Percentiles rank a stretch among this genome's conserved stretches.
Conservation (phyloP, 2,329 filamentous ascomycete species). For the Colletotrichum euphorbiae region DNA sequence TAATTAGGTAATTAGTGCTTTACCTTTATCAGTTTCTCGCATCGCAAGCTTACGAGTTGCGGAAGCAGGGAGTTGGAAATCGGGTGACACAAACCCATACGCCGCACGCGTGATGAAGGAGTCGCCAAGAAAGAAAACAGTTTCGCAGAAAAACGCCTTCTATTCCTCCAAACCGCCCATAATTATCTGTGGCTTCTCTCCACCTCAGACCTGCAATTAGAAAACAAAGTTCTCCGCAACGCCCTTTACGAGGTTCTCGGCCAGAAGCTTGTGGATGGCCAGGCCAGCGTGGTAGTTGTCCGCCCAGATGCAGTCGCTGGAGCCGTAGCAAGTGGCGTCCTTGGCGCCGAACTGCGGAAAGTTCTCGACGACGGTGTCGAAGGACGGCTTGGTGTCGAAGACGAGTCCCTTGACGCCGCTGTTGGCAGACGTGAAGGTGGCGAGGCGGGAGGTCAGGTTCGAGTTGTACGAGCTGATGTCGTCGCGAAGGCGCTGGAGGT, state of each 20-base stretch:
- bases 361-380: slow-evolving; percentile 55
- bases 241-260: slow-evolving; percentile 48
- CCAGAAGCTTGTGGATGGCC: slow-evolving; percentile 55
- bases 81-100: no score
- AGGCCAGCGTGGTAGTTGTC: slow-evolving; percentile 57
- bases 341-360: slow-evolving; percentile 35
- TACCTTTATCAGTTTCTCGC: not conserved
- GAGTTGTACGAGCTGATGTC: slow-evolving; percentile 53
- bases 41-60: not conserved
- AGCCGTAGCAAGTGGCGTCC: slow-evolving; percentile 53
- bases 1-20: no score
- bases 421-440: slow-evolving; percentile 50
- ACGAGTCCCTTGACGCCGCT: slow-evolving; percentile 48
- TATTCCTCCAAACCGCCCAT: not conserved
- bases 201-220: not conserved
- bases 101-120: no score
- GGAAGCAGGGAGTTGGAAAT: no score
- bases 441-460: slow-evolving; percentile 45
- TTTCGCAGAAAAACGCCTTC: not conserved
- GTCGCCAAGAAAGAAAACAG: no score
- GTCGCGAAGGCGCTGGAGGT: slow-evolving; percentile 41
- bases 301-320: slow-evolving; percentile 58
- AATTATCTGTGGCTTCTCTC: no score
- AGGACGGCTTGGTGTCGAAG: slow-evolving; percentile 55
- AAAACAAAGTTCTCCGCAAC: slow-evolving; percentile 36